A percentile compares a stretch with the other conserved stretches of the same genome.
Evolutionary conservation across 495 filamentous ascomycete species (phyloP).

Genomic region (Aspergillus ostianus): DNA sequence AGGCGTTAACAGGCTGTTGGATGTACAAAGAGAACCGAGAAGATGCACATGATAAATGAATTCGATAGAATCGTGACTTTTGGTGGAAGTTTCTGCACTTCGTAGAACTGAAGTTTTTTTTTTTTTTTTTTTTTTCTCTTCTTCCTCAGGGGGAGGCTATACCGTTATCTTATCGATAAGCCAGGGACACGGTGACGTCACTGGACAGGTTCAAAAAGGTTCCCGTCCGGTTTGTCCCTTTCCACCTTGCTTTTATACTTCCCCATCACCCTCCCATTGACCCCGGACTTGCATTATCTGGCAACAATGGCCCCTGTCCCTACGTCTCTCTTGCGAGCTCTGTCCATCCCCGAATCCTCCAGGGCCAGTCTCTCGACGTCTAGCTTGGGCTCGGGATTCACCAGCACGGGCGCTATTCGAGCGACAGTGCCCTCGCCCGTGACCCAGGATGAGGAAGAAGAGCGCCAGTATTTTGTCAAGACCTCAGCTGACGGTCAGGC

Average conservation of each 20-base stretch:
- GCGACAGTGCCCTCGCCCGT: conserved; percentile 38
- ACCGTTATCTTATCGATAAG: conserved; percentile 28
- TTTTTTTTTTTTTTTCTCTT: too few species aligned
- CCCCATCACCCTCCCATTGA: neutral
- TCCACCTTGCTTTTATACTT: neutral
- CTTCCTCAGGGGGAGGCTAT: too few species aligned
- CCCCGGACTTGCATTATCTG: neutral
- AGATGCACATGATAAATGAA: neutral
- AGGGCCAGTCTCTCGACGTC: conserved; percentile 54
- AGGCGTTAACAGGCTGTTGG: neutral
- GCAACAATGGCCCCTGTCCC: conserved; percentile 1
- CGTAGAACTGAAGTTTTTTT: neutral
- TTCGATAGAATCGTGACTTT: neutral
- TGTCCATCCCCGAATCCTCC: conserved; percentile 52
- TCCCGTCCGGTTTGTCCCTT: too few species aligned
- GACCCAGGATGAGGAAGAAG: conserved; percentile 41
- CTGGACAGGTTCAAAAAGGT: too few species aligned
- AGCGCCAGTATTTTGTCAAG: conserved; percentile 77
- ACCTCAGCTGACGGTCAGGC: conserved; percentile 58
- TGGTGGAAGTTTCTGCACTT: too few species aligned
- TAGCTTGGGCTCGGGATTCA: conserved; percentile 70
- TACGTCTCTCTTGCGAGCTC: neutral
- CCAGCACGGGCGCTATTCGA: conserved; percentile 68
- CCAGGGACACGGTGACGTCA: conserved; percentile 16
- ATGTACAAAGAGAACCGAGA: conserved; percentile 10